Conservation (phyloP, 441 rosid species). For the Lepidium campestre region DNA sequence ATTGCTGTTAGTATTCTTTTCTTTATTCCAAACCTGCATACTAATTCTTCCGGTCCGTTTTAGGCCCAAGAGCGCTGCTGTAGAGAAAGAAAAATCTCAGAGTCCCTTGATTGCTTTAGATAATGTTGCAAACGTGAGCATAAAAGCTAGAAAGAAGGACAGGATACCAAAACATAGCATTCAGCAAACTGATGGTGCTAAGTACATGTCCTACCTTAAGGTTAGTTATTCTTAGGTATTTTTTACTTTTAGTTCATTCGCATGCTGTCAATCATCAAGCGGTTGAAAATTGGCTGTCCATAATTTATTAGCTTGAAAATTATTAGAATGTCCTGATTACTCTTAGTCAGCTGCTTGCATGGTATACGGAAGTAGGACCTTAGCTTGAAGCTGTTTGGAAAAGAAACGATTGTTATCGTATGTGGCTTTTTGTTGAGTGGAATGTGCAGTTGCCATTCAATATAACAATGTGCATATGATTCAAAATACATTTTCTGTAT, state of each 20-base stretch:
- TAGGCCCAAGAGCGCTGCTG: slow-evolving; percentile 16
- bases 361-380: background rate
- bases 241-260: background rate
- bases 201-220: slow-evolving; percentile 92
- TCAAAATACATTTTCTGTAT: slow-evolving; percentile 18
- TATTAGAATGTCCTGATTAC: background rate
- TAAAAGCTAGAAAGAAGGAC: slow-evolving; percentile 43
- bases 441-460: background rate
- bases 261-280: slow-evolving; percentile 5
- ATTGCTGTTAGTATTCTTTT: slow-evolving; percentile 1
- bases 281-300: slow-evolving; percentile 1
- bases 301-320: background rate
- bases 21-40: background rate
- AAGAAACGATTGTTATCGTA: background rate
- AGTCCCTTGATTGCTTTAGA: slow-evolving; percentile 35
- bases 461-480: slow-evolving; percentile 13
- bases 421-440: background rate
- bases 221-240: slow-evolving; percentile 33
- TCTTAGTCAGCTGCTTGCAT: background rate
- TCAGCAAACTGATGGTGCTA: slow-evolving; percentile 62
- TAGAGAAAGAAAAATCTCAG: slow-evolving; percentile 35
- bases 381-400: background rate
- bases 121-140: slow-evolving; percentile 25
- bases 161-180: slow-evolving; percentile 47
- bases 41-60: slow-evolving; percentile 7